Evolutionary conservation across 192 early-diverging fungal genomes (phyloP).

Genomic region (Mortierella antarctica): DNA sequence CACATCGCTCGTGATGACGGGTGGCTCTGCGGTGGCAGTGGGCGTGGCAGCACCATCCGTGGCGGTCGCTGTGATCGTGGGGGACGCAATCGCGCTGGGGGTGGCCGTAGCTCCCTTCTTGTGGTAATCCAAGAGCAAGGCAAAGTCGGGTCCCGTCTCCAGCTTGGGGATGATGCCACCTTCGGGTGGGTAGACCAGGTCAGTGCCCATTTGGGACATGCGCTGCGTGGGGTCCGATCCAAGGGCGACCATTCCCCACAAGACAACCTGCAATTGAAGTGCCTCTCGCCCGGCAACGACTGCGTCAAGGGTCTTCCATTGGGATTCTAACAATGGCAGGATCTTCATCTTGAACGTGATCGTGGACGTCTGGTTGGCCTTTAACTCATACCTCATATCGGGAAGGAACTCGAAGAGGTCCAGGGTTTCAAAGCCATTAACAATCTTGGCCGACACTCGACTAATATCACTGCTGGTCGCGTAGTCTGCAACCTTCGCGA

Average conservation of each 20-base stretch:
- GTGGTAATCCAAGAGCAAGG: neutral
- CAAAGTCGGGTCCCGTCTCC: slow-evolving; percentile 6
- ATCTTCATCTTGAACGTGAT: neutral
- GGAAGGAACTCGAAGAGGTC: neutral
- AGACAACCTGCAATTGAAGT: neutral
- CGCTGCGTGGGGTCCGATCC: neutral
- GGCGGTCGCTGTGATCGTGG: no score
- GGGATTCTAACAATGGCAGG: neutral
- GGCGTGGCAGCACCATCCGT: no score
- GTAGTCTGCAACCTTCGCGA: neutral
- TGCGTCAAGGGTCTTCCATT: neutral
- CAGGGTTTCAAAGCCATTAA: no score
- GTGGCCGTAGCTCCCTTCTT: neutral
- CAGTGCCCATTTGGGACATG: neutral
- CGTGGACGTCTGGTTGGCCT: neutral
- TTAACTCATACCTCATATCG: neutral
- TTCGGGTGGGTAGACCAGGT: neutral
- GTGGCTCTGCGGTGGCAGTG: no score
- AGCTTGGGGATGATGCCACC: neutral
- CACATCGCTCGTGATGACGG: no score
- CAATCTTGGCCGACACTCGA: neutral
- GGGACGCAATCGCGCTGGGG: no score
- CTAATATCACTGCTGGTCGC: neutral
- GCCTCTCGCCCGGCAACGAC: neutral
- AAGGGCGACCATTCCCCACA: neutral